These are phyloP conservation scores for Zizania latifolia DNA, from an alignment of 176 grass and related monocot genomes.

Conservation along the genomic window DNA sequence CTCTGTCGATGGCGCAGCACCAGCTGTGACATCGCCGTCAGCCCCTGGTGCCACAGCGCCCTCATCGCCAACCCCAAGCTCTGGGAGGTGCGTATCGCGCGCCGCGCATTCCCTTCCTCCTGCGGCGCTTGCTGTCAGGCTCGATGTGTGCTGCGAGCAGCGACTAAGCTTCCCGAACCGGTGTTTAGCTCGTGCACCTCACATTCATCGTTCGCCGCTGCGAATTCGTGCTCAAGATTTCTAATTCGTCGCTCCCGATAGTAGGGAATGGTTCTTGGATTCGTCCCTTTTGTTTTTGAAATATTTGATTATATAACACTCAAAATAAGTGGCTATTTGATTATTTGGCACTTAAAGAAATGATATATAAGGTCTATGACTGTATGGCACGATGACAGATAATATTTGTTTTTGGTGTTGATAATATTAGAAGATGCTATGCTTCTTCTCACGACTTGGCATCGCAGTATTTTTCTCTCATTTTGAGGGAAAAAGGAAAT, in stretches of 20 bases:
- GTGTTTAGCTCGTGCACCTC: background rate
- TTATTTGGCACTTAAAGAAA: too few relatives aligned
- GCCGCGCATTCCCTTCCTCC: background rate
- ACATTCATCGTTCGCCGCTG: background rate
- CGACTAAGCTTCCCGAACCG: background rate
- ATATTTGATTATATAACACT: too few relatives aligned
- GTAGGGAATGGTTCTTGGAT: background rate
- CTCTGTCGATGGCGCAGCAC: too few relatives aligned
- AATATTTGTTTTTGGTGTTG: too few relatives aligned
- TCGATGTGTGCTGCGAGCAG: background rate
- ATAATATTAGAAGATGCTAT: background rate
- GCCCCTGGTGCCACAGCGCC: slow-evolving; percentile 64
- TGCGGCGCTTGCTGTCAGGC: background rate
- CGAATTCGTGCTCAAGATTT: background rate
- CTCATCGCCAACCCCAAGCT: slow-evolving; percentile 54
- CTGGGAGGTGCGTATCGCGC: slow-evolving; percentile 55
- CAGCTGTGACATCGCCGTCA: too few relatives aligned
- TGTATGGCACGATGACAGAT: too few relatives aligned
- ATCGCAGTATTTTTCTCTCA: background rate
- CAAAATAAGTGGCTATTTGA: too few relatives aligned
- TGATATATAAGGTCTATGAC: too few relatives aligned
- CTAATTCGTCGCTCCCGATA: background rate
- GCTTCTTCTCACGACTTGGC: background rate
- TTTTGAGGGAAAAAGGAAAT: background rate
- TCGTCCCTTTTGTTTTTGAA: background rate